A percentile compares a stretch with the other conserved stretches of the same genome.
Conservation (phyloP, 345 rosid genomes). For the Corymbia maculata region DNA sequence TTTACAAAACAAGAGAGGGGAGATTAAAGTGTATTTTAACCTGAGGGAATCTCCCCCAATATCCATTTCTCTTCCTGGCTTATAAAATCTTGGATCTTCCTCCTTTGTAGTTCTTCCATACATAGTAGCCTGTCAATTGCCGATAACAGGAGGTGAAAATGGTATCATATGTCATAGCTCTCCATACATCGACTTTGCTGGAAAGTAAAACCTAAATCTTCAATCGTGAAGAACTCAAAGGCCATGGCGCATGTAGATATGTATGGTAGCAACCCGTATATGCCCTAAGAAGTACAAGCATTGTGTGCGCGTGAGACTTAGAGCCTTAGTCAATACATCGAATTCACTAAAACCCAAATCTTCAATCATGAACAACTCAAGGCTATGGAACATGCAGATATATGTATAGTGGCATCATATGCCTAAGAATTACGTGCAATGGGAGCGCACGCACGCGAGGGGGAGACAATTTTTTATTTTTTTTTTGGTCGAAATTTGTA, state of each 20-base stretch:
- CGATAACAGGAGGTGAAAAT: no score
- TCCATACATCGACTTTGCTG: no score
- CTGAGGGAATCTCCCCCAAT: not conserved
- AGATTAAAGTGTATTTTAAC: no score
- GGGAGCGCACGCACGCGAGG: fast-evolving
- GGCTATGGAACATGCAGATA: no score
- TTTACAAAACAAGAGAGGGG: no score
- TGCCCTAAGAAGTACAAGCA: no score
- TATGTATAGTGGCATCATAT: not conserved
- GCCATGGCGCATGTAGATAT: no score
- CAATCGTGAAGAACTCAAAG: no score
- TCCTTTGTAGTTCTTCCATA: not conserved
- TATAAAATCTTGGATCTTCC: not conserved
- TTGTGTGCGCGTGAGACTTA: fast-evolving
- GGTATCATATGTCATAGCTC: not conserved
- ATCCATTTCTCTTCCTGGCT: no score
- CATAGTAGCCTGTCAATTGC: not conserved
- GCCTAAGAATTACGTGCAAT: not conserved
- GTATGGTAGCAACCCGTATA: no score
- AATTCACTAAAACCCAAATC: not conserved
- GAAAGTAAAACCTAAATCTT: no score
- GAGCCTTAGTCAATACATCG: fast-evolving
- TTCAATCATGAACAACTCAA: not conserved
- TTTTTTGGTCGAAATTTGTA: no score
- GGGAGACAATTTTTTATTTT: not conserved